phyloP scores from a whole-genome alignment of 805 yeast species.

The Pichia pseudocactophila region DNA sequence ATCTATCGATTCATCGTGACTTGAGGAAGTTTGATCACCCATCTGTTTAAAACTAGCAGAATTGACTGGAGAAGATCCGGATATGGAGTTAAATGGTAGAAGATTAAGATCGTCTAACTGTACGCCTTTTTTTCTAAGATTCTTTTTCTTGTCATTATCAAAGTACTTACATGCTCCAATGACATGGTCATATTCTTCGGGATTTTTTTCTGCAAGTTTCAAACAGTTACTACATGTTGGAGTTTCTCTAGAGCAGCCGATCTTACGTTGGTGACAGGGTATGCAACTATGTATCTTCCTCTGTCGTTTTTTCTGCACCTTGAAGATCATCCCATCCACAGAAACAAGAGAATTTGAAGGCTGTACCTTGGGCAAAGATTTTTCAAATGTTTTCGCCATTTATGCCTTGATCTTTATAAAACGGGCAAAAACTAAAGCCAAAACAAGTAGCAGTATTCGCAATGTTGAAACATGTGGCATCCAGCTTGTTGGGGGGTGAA shows the following conservation, averaged over 20 bases:
- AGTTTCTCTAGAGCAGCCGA: constrained; percentile 52
- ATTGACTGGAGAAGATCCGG: too few relatives aligned
- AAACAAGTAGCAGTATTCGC: too few relatives aligned
- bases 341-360: constrained; percentile 23
- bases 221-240: constrained; percentile 54
- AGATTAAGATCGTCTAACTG: constrained; percentile 3
- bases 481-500: too few relatives aligned
- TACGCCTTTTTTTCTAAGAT: constrained; percentile 20
- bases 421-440: too few relatives aligned
- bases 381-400: not conserved
- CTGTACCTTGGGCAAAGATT: constrained; percentile 15
- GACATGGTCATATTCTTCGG: constrained; percentile 10
- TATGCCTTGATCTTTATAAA: too few relatives aligned
- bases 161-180: constrained; percentile 40
- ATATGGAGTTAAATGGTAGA: not conserved
- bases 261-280: constrained; percentile 57
- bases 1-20: too few relatives aligned
- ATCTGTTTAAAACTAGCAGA: too few relatives aligned
- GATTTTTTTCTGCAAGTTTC: constrained; percentile 20
- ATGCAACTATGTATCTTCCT: constrained; percentile 50
- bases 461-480: too few relatives aligned
- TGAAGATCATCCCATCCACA: constrained; percentile 36
- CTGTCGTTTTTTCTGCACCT: constrained; percentile 54
- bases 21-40: not conserved
- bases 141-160: constrained; percentile 46